Percentiles rank a stretch among this genome's conserved stretches.
Evolutionary conservation across 129 eudicot species (phyloP).

Genomic region (Flaveria robusta): DNA sequence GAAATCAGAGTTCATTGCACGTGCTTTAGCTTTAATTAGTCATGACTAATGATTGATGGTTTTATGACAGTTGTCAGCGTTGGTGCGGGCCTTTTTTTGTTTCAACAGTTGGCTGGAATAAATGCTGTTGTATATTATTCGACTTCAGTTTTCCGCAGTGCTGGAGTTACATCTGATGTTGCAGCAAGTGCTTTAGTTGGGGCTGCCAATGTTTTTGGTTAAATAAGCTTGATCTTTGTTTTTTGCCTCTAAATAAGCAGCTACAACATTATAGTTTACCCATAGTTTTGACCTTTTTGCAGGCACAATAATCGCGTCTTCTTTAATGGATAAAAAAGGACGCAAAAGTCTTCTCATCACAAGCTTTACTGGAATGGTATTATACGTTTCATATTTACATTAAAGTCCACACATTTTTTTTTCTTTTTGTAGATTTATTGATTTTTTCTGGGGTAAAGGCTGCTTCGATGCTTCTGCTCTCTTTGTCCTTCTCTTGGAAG

Average conservation of each 20-base stretch:
- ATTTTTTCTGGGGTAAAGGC: slow-evolving; percentile 49
- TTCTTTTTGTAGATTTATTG: slow-evolving; percentile 2
- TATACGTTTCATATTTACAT: slow-evolving; percentile 1
- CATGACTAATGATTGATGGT: slow-evolving; percentile 1
- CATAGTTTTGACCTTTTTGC: slow-evolving; percentile 24
- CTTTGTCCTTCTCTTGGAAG: slow-evolving; percentile 78
- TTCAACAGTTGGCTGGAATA: slow-evolving; percentile 98
- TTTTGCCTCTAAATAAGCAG: neutral
- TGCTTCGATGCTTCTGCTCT: slow-evolving; percentile 94
- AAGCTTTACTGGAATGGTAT: slow-evolving; percentile 94
- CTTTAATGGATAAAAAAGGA: slow-evolving; percentile 91
- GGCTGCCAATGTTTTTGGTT: slow-evolving; percentile 92
- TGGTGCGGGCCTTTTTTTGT: slow-evolving; percentile 87
- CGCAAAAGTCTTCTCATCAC: slow-evolving; percentile 86
- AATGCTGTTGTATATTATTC: slow-evolving; percentile 95
- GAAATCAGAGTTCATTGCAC: neutral
- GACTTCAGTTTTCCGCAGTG: slow-evolving; percentile 86
- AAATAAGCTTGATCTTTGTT: slow-evolving; percentile 31
- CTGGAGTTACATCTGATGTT: slow-evolving; percentile 90
- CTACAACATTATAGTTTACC: neutral
- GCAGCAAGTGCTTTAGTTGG: slow-evolving; percentile 99
- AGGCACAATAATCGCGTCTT: slow-evolving; percentile 87
- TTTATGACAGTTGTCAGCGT: slow-evolving; percentile 80
- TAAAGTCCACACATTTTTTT: neutral
- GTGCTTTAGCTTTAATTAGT: neutral